Percentiles rank a stretch among this genome's conserved stretches.
phyloP scores from a whole-genome alignment of 257 asterid genomes.

The Orobanche coerulescens region DNA sequence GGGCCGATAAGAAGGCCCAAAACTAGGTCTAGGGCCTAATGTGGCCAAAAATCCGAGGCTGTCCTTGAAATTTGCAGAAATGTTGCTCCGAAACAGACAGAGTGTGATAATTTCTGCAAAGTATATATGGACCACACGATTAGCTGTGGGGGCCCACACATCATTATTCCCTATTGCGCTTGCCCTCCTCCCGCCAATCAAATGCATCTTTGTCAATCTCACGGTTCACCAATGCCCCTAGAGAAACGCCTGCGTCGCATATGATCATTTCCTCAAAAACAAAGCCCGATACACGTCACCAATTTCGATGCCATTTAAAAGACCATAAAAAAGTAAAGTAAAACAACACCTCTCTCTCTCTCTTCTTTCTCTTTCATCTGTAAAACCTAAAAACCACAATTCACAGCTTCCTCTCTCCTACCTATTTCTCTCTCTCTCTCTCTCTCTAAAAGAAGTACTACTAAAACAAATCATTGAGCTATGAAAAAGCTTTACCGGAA shows the following conservation, averaged over 20 bases:
- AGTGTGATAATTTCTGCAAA: constrained; percentile 34
- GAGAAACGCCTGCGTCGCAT: constrained; percentile 34
- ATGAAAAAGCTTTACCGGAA: constrained; percentile 64
- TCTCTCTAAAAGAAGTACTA: constrained; percentile 2
- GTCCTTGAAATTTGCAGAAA: constrained; percentile 24
- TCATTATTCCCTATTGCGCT: constrained; percentile 15
- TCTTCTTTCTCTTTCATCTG: constrained; percentile 16
- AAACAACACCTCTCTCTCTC: background rate
- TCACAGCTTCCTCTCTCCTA: constrained; percentile 13
- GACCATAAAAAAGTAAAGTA: constrained; percentile 20
- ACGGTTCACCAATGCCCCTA: constrained; percentile 22
- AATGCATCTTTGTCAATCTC: constrained; percentile 19
- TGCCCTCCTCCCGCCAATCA: constrained; percentile 31
- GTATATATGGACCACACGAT: constrained; percentile 36
- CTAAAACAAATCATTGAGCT: constrained; percentile 3
- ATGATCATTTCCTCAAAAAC: constrained; percentile 22
- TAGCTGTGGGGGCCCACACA: constrained; percentile 26
- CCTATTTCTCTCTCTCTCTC: constrained; percentile 3
- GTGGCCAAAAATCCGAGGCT: constrained; percentile 24
- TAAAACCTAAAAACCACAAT: constrained; percentile 23
- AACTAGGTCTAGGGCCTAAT: background rate
- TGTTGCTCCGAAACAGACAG: constrained; percentile 31
- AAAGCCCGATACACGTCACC: constrained; percentile 28
- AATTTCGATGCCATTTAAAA: constrained; percentile 29
- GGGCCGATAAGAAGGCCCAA: constrained; percentile 17